phyloP scores from a whole-genome alignment of 1,284 basidiomycete genomes.

The Anthracocystis panici-leucophaei region DNA sequence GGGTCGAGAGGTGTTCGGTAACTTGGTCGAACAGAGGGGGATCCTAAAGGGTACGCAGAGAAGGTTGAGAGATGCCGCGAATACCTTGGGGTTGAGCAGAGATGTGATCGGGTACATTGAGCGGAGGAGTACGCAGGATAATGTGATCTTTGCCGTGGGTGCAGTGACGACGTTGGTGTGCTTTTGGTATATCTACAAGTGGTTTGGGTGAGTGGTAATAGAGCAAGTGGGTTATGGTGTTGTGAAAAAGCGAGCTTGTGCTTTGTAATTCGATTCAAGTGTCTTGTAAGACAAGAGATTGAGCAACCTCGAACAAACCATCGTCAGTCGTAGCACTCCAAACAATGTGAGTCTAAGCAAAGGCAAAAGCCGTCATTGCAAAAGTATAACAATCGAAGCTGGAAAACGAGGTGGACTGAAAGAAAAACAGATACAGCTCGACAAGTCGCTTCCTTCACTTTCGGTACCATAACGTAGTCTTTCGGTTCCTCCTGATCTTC shows the following conservation, averaged over 20 bases:
- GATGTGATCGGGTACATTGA: slow-evolving; percentile 69
- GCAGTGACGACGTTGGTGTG: slow-evolving; percentile 65
- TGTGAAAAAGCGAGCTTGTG: background rate
- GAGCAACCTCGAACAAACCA: background rate
- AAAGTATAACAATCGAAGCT: background rate
- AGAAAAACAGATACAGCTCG: background rate
- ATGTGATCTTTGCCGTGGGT: slow-evolving; percentile 65
- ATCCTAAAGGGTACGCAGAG: slow-evolving; percentile 66
- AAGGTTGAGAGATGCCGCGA: slow-evolving; percentile 63
- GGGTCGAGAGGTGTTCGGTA: slow-evolving; percentile 66
- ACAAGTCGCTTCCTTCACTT: slow-evolving; percentile 40
- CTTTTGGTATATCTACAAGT: slow-evolving; percentile 68
- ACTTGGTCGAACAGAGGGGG: slow-evolving; percentile 66
- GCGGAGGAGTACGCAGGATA: slow-evolving; percentile 67
- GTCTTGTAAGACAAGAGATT: background rate
- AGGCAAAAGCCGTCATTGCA: slow-evolving; percentile 2
- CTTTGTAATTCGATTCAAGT: background rate
- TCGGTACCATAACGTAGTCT: slow-evolving; percentile 86
- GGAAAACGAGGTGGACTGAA: background rate
- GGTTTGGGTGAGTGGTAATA: slow-evolving; percentile 50
- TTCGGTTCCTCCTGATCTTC: slow-evolving; percentile 93
- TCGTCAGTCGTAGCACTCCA: background rate
- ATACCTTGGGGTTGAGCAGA: slow-evolving; percentile 66
- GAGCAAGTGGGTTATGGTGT: background rate
- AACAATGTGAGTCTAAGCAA: background rate